Percentiles rank a stretch among this genome's conserved stretches.
These are phyloP conservation scores for Flaveria robusta DNA, from an alignment of 129 eudicot species.

Conservation along the genomic window DNA sequence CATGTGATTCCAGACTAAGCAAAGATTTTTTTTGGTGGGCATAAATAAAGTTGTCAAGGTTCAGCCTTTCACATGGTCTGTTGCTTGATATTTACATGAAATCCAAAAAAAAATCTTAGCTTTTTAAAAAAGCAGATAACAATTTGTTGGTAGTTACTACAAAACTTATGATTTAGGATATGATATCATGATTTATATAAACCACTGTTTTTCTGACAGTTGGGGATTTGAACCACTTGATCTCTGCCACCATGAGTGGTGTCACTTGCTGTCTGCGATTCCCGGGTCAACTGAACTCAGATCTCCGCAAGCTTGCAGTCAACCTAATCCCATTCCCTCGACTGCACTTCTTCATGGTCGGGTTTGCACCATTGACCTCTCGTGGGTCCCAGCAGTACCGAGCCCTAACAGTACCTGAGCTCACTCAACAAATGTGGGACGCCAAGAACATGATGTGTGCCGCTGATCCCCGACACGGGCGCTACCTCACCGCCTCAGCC, in stretches of 20 bases:
- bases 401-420: conserved; percentile 70
- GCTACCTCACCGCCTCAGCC: conserved; percentile 74
- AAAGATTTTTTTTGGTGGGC: conserved; percentile 31
- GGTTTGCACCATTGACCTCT: conserved; percentile 70
- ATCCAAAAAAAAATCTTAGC: neutral
- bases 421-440: conserved; percentile 84
- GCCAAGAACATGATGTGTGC: conserved; percentile 78
- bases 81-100: conserved; percentile 33
- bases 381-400: conserved; percentile 88
- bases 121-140: neutral
- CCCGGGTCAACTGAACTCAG: conserved; percentile 80
- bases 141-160: neutral
- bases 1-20: conserved; percentile 39
- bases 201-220: conserved; percentile 36
- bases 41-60: conserved; percentile 35
- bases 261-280: conserved; percentile 90
- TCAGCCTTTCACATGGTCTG: conserved; percentile 44
- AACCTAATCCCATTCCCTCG: conserved; percentile 80
- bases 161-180: neutral
- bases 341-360: conserved; percentile 77
- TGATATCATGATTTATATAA: neutral
- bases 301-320: conserved; percentile 75
- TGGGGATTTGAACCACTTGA: conserved; percentile 82
- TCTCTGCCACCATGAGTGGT: conserved; percentile 92
- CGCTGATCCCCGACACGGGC: conserved; percentile 74